phyloP scores from a whole-genome alignment of 1,284 basidiomycete species.

The Vanrija humicola region DNA sequence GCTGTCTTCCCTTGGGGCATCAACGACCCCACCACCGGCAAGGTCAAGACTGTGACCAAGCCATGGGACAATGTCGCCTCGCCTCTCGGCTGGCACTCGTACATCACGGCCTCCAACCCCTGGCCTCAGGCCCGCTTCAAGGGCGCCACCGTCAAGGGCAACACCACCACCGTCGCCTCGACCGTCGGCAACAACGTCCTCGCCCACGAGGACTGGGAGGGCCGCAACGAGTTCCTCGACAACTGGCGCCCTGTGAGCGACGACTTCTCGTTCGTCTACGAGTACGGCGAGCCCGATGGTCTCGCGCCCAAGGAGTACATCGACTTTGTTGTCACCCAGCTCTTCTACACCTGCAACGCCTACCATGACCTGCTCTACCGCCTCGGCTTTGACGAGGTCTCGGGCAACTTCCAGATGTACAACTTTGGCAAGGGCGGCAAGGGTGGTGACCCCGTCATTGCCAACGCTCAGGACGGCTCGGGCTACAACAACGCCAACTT shows the following conservation, averaged over 20 bases:
- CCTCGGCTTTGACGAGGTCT: conserved; percentile 83
- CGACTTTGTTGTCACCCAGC: conserved; percentile 77
- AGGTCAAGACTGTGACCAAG: conserved; percentile 51
- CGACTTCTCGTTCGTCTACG: conserved; percentile 63
- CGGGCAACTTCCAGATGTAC: conserved; percentile 96
- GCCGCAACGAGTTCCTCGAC: conserved; percentile 64
- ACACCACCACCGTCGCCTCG: conserved; percentile 62
- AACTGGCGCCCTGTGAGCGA: conserved; percentile 74
- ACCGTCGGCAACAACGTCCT: conserved; percentile 86
- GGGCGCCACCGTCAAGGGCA: conserved; percentile 36
- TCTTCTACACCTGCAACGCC: conserved; percentile 90
- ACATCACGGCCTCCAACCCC: conserved; percentile 49
- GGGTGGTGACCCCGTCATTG: conserved; percentile 84
- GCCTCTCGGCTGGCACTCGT: conserved; percentile 79
- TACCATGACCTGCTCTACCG: conserved; percentile 55
- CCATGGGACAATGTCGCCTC: conserved; percentile 69
- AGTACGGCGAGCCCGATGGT: conserved; percentile 56
- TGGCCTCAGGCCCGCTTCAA: conserved; percentile 32
- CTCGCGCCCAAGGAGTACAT: conserved; percentile 64
- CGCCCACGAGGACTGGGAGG: conserved; percentile 61
- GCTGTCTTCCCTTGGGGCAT: conserved; percentile 50
- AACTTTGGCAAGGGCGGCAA: conserved; percentile 87
- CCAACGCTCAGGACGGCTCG: conserved; percentile 89
- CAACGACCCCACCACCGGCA: conserved; percentile 47
- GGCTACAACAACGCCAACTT: conserved; percentile 71